Base-by-base conservation (phyloP, 495 filamentous ascomycete species). In the Tricharina praecox region DNA sequence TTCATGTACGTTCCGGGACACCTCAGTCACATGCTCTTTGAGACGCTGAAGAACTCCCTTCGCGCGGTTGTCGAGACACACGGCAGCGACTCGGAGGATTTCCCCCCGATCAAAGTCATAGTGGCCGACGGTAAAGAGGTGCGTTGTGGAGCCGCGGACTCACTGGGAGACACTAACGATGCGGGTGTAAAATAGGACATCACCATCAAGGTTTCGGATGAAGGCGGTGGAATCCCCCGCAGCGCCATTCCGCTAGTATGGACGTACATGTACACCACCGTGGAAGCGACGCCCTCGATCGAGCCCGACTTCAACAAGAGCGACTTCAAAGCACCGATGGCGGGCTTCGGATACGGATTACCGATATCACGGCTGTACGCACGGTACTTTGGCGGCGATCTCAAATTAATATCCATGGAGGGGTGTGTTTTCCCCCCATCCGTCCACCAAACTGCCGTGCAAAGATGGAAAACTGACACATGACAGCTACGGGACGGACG, bases 251-350 rank as follows among this genome's bases (percentile, higher is more conserved):
- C 92, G 8, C 71, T 97, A 5, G 90, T 96, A 13, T 97, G 90
- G 90, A 97, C 90, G 21, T 97, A 97, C 61, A 97, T 96, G 90
- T 97, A 96, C 59, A 97, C 90, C 16, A 97, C 90, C 8, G 88
- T 97, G 34, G 90, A 95, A 64, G 77, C 85, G 49, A 95, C 90
- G 2, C 90, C 90, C 3, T 92, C 76, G 57, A 69, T 97, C 39
- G 90, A 97, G 59, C 90, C 90, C 10, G 87, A 95, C 62, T 96
- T 96, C 64, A 87, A 97, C 66, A 93, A 95, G 68, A 94, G 82
- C 64, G 90, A 97, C 64, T 97, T 97, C 71, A 97, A 97, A 65
- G 90, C 90, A 13, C 90, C 90, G 2, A 97, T 97, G 90, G 90
- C 90, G 40, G 90, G 90, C 1, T 97, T 97, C 59, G 90, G 90